Base-by-base conservation (phyloP, 1,284 basidiomycete species). In the Coniferiporia weirii region DNA sequence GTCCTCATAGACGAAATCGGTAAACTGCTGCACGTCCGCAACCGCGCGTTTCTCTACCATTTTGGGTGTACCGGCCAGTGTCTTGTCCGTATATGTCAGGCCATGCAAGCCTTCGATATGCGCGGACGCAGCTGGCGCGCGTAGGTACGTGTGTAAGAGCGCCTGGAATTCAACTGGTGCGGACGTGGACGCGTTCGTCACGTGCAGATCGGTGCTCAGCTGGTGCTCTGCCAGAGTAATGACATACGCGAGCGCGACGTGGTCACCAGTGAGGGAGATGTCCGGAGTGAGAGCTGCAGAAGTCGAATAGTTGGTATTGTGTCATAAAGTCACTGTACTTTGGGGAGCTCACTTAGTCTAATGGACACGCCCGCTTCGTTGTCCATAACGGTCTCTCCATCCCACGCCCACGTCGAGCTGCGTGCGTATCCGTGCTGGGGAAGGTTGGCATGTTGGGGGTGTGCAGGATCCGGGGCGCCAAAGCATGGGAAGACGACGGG, bases 401-500 rank as follows among this genome's bases (percentile, higher is more conserved):
- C 83, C 67, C 84, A 86, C 20, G 73, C 75, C 93, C 93, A 96
- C 13, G 68, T 70, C 36, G 81, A 78, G 64, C 76, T 91, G 52
- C 93, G 79, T 15, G 89, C 93, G 68, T 94, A 95, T 0, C 93
- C 93, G 70, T 95, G 93, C 68, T 94, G 91, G 6, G 75, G 59
- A 6, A 96, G 78, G 45, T 82, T 82, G n/a, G 72, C 69, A 69
- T 95, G 91, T 46, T 90, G 65, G 85, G 86, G 5, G 75, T 77
- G 20, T 9, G 15, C 4, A 13, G 44, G 44, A 40, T 47, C 45
- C 1, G 93, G 91, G 1, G 88, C 76, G 2, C 93, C 93, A 68
- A 95, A 95, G 72, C 87, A 89, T 34, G 93, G 93, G 72, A 92
- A 93, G 36, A 91, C 86, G 48, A 93, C 74, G 4, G 90, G 91